These are phyloP conservation scores for Solanum sitiens DNA, from an alignment of 257 asterid genomes.

Conservation along the genomic window DNA sequence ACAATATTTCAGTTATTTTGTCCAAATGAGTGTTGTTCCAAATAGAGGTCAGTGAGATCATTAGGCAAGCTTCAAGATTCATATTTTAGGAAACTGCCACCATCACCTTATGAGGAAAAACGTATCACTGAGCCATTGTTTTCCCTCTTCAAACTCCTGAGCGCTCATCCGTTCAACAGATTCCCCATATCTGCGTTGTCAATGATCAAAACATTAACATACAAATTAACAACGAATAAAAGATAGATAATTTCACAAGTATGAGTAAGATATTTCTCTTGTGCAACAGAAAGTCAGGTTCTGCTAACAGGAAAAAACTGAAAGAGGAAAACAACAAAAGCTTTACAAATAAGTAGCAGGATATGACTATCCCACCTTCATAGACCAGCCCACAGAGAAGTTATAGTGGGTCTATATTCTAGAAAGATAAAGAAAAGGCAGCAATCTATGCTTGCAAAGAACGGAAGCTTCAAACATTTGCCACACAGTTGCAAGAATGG, in stretches of 20 bases:
- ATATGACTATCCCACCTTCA: background rate
- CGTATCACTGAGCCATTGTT: conserved; percentile 83
- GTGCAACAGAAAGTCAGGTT: background rate
- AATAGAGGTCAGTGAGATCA: background rate
- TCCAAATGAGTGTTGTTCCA: background rate
- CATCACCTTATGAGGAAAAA: conserved; percentile 71
- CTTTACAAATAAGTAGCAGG: background rate
- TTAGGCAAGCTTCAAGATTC: background rate
- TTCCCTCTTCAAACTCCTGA: conserved; percentile 80
- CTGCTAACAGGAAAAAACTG: background rate
- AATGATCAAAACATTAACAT: background rate
- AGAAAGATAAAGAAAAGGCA: background rate
- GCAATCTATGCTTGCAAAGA: background rate
- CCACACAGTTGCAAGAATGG: background rate
- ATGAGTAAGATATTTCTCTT: background rate
- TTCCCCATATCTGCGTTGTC: conserved; percentile 53
- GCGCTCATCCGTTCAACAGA: conserved; percentile 51
- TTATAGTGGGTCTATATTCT: background rate
- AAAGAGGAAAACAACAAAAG: background rate
- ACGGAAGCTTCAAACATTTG: background rate
- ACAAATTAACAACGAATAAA: background rate
- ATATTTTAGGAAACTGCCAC: background rate
- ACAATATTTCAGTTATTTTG: background rate
- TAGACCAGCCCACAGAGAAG: background rate
- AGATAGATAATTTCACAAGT: background rate